Evolutionary conservation across 768 basidiomycete species (phyloP).

Genomic region (Mycena vitilis): DNA sequence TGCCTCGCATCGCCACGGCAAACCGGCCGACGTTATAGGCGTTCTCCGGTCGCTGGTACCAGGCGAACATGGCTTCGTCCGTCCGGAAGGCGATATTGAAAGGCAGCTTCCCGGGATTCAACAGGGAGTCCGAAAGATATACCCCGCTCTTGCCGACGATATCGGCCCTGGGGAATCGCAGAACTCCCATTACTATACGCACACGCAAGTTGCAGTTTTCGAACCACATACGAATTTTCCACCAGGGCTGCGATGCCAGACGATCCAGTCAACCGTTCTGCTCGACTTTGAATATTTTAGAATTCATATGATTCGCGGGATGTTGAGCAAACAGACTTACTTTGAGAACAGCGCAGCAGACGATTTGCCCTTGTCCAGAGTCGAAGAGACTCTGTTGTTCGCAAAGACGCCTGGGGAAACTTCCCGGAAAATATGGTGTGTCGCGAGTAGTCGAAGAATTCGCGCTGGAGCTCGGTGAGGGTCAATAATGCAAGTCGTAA

Average conservation of each 20-base stretch:
- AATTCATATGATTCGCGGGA: not conserved
- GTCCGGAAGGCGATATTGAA: conserved; percentile 5
- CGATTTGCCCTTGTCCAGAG: conserved; percentile 42
- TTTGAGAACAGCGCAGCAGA: conserved; percentile 29
- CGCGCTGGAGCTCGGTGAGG: conserved; percentile 36
- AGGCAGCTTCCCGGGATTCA: conserved; percentile 4
- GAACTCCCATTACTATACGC: not conserved
- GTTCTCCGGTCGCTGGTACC: conserved; percentile 19
- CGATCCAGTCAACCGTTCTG: conserved; percentile 25
- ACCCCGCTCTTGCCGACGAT: conserved; percentile 24
- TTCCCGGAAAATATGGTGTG: conserved; percentile 48
- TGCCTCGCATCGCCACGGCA: conserved; percentile 24
- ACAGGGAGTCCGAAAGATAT: conserved; percentile 4
- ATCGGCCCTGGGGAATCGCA: conserved; percentile 33
- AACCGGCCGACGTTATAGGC: not conserved
- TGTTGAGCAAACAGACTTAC: conserved; percentile 29
- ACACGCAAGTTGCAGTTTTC: no score
- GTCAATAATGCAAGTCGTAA: not conserved
- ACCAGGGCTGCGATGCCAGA: conserved; percentile 32
- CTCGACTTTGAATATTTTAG: conserved; percentile 13
- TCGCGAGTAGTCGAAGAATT: conserved; percentile 48
- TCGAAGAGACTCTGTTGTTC: conserved; percentile 47
- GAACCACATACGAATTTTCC: conserved; percentile 26
- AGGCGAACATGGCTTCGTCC: not conserved
- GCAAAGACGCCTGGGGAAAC: conserved; percentile 44